Conservation (phyloP, 768 basidiomycete species). For the Naganishia vishniacii region DNA sequence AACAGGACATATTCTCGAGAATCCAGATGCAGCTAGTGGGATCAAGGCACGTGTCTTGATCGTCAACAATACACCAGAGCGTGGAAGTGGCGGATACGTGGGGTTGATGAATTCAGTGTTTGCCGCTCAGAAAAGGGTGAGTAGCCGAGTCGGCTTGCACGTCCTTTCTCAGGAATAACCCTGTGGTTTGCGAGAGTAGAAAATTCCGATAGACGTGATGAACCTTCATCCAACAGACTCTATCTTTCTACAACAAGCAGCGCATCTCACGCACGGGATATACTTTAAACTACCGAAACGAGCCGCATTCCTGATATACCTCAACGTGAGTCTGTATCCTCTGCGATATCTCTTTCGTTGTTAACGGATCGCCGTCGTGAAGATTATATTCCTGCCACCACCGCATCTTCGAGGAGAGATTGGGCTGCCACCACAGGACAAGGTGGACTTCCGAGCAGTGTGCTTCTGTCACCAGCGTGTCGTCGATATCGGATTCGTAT, state of each 20-base stretch:
- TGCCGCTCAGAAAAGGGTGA: constrained; percentile 90
- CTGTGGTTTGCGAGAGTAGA: constrained; percentile 54
- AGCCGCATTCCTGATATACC: constrained; percentile 83
- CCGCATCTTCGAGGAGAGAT: constrained; percentile 68
- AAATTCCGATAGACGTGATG: constrained; percentile 93
- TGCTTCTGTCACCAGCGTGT: constrained; percentile 99
- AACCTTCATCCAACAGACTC: constrained; percentile 83
- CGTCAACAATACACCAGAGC: constrained; percentile 81
- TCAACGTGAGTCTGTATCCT: constrained; percentile 57
- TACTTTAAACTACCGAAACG: constrained; percentile 78
- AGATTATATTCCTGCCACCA: constrained; percentile 81
- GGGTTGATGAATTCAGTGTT: constrained; percentile 99
- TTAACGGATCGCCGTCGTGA: background rate
- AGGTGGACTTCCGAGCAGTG: constrained; percentile 91
- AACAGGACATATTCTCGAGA: constrained; percentile 32
- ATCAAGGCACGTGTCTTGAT: constrained; percentile 62
- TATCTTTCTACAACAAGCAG: constrained; percentile 94
- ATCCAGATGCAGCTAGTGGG: background rate
- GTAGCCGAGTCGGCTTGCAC: constrained; percentile 39
- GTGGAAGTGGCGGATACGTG: constrained; percentile 64
- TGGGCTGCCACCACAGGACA: constrained; percentile 84
- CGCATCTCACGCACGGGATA: constrained; percentile 88
- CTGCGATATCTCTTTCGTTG: background rate
- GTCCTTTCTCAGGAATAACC: background rate
- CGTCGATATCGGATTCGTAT: constrained; percentile 93